Conservation (phyloP, 73 alveolate genomes). For the Paramecium primaurelia region DNA sequence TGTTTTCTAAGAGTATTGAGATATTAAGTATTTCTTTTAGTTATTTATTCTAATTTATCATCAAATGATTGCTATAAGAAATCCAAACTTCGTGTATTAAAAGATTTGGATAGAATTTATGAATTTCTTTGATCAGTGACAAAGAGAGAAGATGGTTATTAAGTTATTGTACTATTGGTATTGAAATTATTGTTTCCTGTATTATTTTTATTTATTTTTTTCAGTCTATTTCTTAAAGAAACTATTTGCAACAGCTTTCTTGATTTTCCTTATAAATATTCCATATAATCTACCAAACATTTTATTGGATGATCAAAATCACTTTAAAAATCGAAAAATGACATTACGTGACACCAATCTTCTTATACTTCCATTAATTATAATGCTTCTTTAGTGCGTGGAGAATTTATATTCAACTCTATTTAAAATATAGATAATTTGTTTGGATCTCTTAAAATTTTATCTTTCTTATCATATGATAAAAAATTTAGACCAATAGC, state of each 20-base stretch:
- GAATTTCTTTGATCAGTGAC: not conserved
- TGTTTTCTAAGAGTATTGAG: not conserved
- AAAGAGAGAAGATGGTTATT: not conserved
- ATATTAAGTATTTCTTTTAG: not conserved
- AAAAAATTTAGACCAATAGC: constrained; percentile 45
- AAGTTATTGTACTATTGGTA: not conserved
- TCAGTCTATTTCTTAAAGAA: constrained; percentile 1
- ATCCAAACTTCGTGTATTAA: constrained; percentile 23
- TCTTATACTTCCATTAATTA: not conserved
- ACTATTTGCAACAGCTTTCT: not conserved
- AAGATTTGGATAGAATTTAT: not conserved
- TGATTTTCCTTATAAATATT: not conserved
- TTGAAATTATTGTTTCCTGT: not conserved
- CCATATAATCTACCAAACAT: constrained; percentile 6
- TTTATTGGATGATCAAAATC: constrained; percentile 10
- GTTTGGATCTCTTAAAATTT: constrained; percentile 51
- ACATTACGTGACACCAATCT: not conserved
- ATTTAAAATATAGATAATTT: constrained; percentile 34
- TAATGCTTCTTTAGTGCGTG: constrained; percentile 53
- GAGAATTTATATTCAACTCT: constrained; percentile 46
- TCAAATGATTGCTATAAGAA: not conserved
- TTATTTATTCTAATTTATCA: not conserved
- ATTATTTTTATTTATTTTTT: not conserved
- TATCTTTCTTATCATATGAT: constrained; percentile 48
- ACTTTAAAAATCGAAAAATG: not conserved